Evolutionary conservation across 768 basidiomycete genomes (phyloP), one percentile per base, ranked within the genome.

Genomic region (Rickenella mellea): DNA sequence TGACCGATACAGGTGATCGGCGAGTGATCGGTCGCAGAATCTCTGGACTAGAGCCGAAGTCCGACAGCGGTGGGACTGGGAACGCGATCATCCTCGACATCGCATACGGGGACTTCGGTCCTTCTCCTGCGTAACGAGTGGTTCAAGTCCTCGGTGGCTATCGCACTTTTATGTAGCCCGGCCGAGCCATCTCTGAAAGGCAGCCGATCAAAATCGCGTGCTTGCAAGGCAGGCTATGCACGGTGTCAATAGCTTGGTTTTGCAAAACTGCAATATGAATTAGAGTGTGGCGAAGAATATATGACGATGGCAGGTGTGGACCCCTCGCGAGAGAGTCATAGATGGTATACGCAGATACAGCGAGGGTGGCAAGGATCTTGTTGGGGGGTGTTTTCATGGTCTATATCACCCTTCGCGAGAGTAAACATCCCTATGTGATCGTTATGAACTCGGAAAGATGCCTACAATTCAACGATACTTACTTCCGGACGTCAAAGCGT

Each of bases 231-330:
- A n/a, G 85, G 86, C 93, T 92, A 96, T 14, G 92, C 91, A 21
- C 80, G 77, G 58, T 96, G 94, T 10, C 87, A 91, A 52, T 93
- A 96, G 31, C 86, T 39, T 87, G 81, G 55, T 97, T 93, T 64
- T 93, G 90, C 47, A 85, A 78, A 93, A 93, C 53, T 97, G 96
- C 14, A 85, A 83, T 0, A 93, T 92, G 40, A 90, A 69, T 43
- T 96, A 88, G 30, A 97, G 67, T 0, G 87, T 79, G 0, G 89
- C 89, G 7, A 96, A 69, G 61, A 97, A 96, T 0, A 89, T 77
- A 20, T 91, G 75, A 20, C 92, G 77, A 2, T 91, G 89, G 54
- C 92, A 94, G 30, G n/a, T n/a, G n/a, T n/a, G n/a, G n/a, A n/a
- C n/a, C n/a, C n/a, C n/a, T n/a, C n/a, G n/a, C n/a, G n/a, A n/a